Evolutionary conservation across 805 yeast species (phyloP).

Genomic region (Suhomyces faveliae): DNA sequence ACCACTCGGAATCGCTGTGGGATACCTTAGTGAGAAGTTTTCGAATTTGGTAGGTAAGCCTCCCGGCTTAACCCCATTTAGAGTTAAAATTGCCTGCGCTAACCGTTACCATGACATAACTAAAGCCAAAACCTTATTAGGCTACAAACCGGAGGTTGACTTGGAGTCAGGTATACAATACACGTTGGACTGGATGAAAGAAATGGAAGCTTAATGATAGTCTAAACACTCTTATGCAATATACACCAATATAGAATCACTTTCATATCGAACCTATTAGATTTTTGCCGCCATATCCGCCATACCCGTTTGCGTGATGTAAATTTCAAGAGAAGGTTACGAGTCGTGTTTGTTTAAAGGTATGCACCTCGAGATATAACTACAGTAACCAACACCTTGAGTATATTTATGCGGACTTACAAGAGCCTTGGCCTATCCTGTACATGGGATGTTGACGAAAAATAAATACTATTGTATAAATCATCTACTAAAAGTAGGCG

Average conservation of each 20-base stretch:
- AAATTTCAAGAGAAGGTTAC: background rate
- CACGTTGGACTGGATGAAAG: constrained; percentile 89
- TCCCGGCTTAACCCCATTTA: constrained; percentile 92
- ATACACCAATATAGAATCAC: too few relatives aligned
- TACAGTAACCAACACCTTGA: background rate
- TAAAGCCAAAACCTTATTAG: constrained; percentile 77
- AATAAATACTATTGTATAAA: background rate
- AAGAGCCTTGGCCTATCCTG: background rate
- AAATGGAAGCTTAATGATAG: constrained; percentile 25
- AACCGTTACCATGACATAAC: constrained; percentile 87
- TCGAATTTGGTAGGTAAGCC: constrained; percentile 74
- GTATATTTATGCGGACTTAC: background rate
- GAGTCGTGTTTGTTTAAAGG: background rate
- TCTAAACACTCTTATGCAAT: background rate
- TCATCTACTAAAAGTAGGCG: background rate
- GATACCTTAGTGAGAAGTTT: constrained; percentile 75
- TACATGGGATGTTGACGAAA: background rate
- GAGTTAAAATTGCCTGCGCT: constrained; percentile 91
- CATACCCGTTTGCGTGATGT: too few relatives aligned
- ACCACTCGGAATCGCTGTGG: constrained; percentile 76
- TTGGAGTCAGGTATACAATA: constrained; percentile 75
- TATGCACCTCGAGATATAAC: background rate
- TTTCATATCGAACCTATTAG: background rate
- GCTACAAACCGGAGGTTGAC: constrained; percentile 76
- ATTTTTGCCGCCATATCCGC: too few relatives aligned